A percentile compares a stretch with the other conserved stretches of the same genome.
Evolutionary conservation across 306 rosid species (phyloP).

Genomic region (Adenanthera pavonina): DNA sequence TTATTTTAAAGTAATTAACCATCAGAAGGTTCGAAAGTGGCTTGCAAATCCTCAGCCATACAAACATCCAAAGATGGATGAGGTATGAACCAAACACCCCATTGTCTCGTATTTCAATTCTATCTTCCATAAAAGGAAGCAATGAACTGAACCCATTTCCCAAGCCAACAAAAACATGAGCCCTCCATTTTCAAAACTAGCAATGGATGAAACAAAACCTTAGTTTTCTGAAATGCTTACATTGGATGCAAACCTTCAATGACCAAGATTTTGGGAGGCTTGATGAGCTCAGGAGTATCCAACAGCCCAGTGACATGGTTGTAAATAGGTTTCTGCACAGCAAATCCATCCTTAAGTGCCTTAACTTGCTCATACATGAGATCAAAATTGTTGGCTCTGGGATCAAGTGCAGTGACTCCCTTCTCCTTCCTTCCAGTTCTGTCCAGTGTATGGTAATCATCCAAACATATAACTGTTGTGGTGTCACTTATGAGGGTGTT

Average conservation of each 20-base stretch:
- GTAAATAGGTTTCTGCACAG: slow-evolving; percentile 87
- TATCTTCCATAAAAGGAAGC: background rate
- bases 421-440: slow-evolving; percentile 89
- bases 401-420: slow-evolving; percentile 97
- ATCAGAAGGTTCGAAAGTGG: slow-evolving; percentile 47
- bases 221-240: slow-evolving; percentile 51
- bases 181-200: background rate
- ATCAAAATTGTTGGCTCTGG: slow-evolving; percentile 89
- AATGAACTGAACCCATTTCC: background rate
- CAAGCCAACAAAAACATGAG: background rate
- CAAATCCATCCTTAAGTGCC: slow-evolving; percentile 72
- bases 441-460: slow-evolving; percentile 94
- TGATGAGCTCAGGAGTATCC: slow-evolving; percentile 92
- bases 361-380: slow-evolving; percentile 96
- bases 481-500: slow-evolving; percentile 97
- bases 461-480: slow-evolving; percentile 92
- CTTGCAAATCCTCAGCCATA: slow-evolving; percentile 47
- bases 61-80: slow-evolving; percentile 43
- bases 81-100: slow-evolving; percentile 42
- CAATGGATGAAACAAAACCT: background rate
- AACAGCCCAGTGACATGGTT: slow-evolving; percentile 95
- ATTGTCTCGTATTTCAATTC: slow-evolving; percentile 16
- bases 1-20: slow-evolving; percentile 29
- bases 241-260: slow-evolving; percentile 99
- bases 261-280: slow-evolving; percentile 96